Evolutionary conservation across 2,329 filamentous ascomycete species (phyloP), one percentile per base, ranked within the genome.

Genomic region (Diaporthe ilicicola): DNA sequence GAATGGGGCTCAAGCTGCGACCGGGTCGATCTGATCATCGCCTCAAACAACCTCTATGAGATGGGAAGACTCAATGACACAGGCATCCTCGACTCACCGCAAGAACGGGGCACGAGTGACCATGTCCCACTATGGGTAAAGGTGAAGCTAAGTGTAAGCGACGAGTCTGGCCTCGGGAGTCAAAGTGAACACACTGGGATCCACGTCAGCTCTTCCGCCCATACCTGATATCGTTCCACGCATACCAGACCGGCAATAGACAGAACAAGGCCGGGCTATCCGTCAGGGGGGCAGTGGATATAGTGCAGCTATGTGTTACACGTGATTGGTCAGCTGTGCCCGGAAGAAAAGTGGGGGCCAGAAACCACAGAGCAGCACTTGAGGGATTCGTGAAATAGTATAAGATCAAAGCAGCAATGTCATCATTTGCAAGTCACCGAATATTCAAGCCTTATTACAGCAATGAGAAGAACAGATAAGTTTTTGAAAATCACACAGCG

Each of bases 1-100:
- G 55, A 78, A 4, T 89, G 86, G 82, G 86, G 86, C 1, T 77
- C 75, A 9, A 88, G 84, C 69, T 87, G 85, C 75, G 87, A 89
- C 78, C 77, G 86, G 37, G 86, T 88, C 1, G 87, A 89, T 75
- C 79, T 87, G 76, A 81, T 87, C 27, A 77, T 89, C 69, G 80
- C 81, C 22, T 87, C 84, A 4, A 78, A 73, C 62, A 71, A 56
- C 1, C 73, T 86, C 12, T 81, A 73, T 53, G 67, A 74, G 8
- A 67, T 56, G 7, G 75, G 75, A 3, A 59, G 71, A 13, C 71
- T 81, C 32, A 10, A 75, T 2, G 73, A 71, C 17, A 77, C 78
- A 7, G 78, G 76, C 4, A 81, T 81, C 7, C 74, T 81, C 67
- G 80, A 84, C 32, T 78, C 78, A 44, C 78, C 79, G 5, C 74